Evolutionary conservation across 148 eudicot species (phyloP).

Genomic region (Arctostaphylos glauca): DNA sequence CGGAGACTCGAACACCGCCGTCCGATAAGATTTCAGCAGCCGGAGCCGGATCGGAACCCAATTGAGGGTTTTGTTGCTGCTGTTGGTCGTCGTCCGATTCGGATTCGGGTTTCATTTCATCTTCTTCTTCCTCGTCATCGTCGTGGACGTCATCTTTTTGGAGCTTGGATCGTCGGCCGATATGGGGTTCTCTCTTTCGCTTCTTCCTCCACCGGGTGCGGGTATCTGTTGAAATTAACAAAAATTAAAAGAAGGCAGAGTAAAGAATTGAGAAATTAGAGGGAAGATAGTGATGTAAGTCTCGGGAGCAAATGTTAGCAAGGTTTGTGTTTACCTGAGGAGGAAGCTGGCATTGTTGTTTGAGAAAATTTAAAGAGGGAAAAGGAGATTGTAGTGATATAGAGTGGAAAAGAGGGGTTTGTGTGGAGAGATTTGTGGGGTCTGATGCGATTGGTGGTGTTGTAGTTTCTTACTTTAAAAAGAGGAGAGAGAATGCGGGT

Average conservation of each 20-base stretch:
- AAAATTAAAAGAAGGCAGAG: neutral
- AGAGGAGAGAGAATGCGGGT: no score
- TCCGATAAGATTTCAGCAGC: constrained; percentile 48
- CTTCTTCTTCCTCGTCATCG: constrained; percentile 51
- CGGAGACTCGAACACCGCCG: constrained; percentile 48
- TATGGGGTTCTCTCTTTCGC: constrained; percentile 48
- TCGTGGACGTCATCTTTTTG: constrained; percentile 50
- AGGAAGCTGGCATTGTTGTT: constrained; percentile 71
- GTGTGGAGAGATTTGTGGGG: constrained; percentile 16
- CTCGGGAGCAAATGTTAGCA: neutral
- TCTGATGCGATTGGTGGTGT: constrained; percentile 9
- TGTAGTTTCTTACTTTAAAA: no score
- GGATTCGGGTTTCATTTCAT: constrained; percentile 25
- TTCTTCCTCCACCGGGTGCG: constrained; percentile 70
- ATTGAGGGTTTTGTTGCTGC: constrained; percentile 40
- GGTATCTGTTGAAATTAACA: constrained; percentile 33
- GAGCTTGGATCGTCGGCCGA: constrained; percentile 45
- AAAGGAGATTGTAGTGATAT: neutral
- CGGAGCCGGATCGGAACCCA: constrained; percentile 21
- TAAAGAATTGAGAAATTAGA: neutral
- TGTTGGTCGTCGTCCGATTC: constrained; percentile 54
- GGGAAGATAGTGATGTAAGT: neutral
- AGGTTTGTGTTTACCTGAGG: constrained; percentile 50
- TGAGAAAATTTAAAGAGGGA: constrained; percentile 20
- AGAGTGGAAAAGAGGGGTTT: constrained; percentile 11